Base-by-base conservation (phyloP, 768 basidiomycete genomes). In the Panus rudis region DNA sequence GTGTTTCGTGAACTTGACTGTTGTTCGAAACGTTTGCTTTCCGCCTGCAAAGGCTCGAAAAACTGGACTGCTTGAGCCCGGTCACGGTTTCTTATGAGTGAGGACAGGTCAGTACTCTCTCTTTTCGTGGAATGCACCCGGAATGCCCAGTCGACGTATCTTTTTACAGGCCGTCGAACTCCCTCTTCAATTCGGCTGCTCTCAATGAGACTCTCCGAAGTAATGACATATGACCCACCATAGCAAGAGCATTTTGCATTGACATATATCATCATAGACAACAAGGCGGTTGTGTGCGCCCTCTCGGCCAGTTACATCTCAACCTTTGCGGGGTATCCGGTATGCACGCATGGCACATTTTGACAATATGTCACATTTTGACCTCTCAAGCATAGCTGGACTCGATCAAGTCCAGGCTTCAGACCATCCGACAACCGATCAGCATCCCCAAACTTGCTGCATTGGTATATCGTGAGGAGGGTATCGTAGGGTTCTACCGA, bases 241-340 rank as follows among this genome's bases (percentile, higher is more conserved):
- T n/a, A n/a, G n/a, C n/a, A n/a, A n/a, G n/a, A n/a, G n/a, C n/a
- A n/a, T n/a, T n/a, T n/a, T 22, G 21, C 27, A 3, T 37, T 17
- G 37, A 20, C 27, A n/a, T 42, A 13, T 23, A 25, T 37, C 27
- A 37, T 22, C 39, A 25, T 8, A 91, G 88, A 72, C 49, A 81
- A 92, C 70, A 90, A 89, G 66, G 80, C 89, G 40, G 84, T 91
- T 56, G 88, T 86, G 28, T 91, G 87, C 56, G 92, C 92, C 26
- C 79, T 93, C 47, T 81, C 88, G 31, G 92, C 92, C 39, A 92
- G 90, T 54, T 86, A 92, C 63, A 76, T 92, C 51, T 92, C 92
- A 37, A 96, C 93, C 12, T 78, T 94, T 56, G 85, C 86, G 44
- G 92, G 92, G 39, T 94, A 92, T 63, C 91, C 91, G 44, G 21